A percentile compares a stretch with the other conserved stretches of the same genome.
Evolutionary conservation across 2,329 filamentous ascomycete species (phyloP).

Genomic region (Colletotrichum limetticola): DNA sequence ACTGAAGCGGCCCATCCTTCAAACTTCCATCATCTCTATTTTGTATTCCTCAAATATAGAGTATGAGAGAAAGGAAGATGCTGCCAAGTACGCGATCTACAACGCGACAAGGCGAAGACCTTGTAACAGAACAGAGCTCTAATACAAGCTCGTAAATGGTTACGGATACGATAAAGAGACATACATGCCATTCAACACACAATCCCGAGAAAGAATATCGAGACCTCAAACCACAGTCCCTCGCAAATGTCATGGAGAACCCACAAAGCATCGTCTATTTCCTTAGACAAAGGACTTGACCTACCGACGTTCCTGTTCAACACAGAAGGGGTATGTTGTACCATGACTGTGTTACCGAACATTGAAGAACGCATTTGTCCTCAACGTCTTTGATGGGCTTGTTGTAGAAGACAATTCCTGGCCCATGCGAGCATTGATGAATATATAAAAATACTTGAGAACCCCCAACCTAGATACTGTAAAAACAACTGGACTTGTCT

Average conservation of each 20-base stretch:
- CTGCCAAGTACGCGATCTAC: neutral
- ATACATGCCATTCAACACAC: neutral
- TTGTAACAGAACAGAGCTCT: neutral
- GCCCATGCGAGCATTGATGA: neutral
- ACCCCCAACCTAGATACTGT: neutral
- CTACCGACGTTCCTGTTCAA: neutral
- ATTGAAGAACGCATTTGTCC: neutral
- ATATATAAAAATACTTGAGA: neutral
- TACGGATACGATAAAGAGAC: neutral
- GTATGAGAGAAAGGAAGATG: neutral
- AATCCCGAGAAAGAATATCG: neutral
- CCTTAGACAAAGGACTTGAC: neutral
- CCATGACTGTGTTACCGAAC: neutral
- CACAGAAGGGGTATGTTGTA: neutral
- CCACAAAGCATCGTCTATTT: neutral
- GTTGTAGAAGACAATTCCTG: neutral
- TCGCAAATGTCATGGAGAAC: neutral
- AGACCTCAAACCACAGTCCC: neutral
- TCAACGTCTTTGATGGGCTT: neutral
- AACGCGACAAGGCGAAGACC: neutral
- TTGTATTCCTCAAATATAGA: neutral
- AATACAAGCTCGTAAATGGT: neutral
- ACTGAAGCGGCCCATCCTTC: neutral
- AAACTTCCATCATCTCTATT: neutral
- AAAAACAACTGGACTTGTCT: neutral